These are phyloP conservation scores for Centrapalus pauciflorus DNA, from an alignment of 129 eudicot genomes.

Conservation along the genomic window DNA sequence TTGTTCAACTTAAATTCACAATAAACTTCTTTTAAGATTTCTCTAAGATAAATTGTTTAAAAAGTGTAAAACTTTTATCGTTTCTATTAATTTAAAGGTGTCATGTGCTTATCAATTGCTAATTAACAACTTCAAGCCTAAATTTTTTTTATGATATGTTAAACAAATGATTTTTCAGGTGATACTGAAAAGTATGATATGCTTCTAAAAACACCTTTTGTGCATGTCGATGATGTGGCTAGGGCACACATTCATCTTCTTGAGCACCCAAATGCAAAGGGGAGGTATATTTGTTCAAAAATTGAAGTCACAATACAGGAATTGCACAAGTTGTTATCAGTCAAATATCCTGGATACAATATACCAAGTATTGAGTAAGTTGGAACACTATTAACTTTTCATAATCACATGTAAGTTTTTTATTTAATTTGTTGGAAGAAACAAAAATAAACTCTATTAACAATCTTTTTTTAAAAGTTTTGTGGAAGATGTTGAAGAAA, in stretches of 20 bases:
- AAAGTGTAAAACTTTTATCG: too few relatives aligned
- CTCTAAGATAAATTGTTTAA: too few relatives aligned
- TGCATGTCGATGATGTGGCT: constrained; percentile 59
- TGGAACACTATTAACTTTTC: not conserved
- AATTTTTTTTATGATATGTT: not conserved
- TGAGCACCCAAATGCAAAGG: constrained; percentile 40
- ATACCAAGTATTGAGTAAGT: constrained; percentile 43
- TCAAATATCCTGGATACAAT: constrained; percentile 39
- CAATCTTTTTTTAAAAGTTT: not conserved
- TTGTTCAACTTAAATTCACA: too few relatives aligned
- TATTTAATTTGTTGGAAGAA: not conserved
- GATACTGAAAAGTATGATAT: constrained; percentile 8
- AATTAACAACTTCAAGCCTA: not conserved
- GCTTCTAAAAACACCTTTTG: constrained; percentile 11
- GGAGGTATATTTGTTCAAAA: constrained; percentile 58
- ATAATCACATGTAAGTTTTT: not conserved
- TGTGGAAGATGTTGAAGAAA: constrained; percentile 10
- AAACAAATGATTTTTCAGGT: constrained; percentile 25
- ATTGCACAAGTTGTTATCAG: constrained; percentile 30
- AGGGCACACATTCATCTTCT: constrained; percentile 49
- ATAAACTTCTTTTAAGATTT: too few relatives aligned
- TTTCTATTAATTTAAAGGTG: too few relatives aligned
- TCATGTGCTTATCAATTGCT: not conserved
- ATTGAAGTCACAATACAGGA: constrained; percentile 29
- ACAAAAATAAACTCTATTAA: not conserved